Evolutionary conservation across 2,329 filamentous ascomycete species (phyloP), one percentile per base, ranked within the genome.

Genomic region (Epichloe sp.): DNA sequence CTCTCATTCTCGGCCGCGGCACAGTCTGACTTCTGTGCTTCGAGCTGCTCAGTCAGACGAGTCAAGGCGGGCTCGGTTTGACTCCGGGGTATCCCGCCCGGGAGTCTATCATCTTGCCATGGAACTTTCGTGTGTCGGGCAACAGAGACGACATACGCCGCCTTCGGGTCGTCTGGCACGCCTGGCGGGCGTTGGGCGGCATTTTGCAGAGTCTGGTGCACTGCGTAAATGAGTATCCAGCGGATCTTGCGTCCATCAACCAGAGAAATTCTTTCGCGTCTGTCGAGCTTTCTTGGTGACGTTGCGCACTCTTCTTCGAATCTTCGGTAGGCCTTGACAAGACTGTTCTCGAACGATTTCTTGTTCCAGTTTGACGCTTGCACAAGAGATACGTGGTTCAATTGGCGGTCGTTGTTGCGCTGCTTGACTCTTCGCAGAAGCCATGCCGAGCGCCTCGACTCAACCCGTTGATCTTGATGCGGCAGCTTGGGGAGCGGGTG

Each of bases 141-240:
- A 0, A 76, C 67, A 37, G 71, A 67, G 19, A 79, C 61, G 48
- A 75, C 71, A 55, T 91, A 91, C 0, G 73, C 68, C 1, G 79
- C 72, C 14, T 70, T 71, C 1, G 74, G 69, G 1, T 71, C 68
- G 50, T 84, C 77, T 15, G 72, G 71, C 31, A 87, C 80, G 58
- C 86, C 79, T 5, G 69, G 62, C 0, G 86, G 82, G 0, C 77
- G 71, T 36, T 76, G 69, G 1, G 79, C 83, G 38, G 81, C 80
- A 49, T 78, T 79, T 10, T 77, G 74, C 1, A 93, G 73, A n/a
- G 81, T 82, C 62, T 93, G 87, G 52, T 88, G 76, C 3, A 80
- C 75, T 17, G 80, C 76, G 59, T 91, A 91, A 6, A 91, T 75
- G 37, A 90, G 62, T 34, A 90, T 78, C 86, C 86, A 93, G 40